Conservation (phyloP, 306 rosid genomes). For the Cicer pinnatifidum region DNA sequence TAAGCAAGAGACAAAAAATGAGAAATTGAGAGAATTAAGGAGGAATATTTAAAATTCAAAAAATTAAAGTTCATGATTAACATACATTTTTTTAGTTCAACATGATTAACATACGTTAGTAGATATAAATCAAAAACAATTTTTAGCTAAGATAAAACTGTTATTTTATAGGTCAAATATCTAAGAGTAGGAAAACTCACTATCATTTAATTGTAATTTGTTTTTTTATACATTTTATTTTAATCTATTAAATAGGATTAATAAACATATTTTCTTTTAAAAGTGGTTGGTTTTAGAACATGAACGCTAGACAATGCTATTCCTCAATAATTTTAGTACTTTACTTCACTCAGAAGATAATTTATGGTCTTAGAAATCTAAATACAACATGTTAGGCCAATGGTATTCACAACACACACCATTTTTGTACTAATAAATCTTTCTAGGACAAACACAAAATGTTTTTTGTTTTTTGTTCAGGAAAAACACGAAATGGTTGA, state of each 20-base stretch:
- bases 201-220: not conserved
- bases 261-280: not conserved
- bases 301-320: not conserved
- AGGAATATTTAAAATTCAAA: no score
- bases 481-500: no score
- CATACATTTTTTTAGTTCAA: no score
- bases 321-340: not conserved
- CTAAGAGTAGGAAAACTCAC: not conserved
- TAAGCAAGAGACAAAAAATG: no score
- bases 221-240: not conserved
- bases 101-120: no score
- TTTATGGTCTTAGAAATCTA: not conserved
- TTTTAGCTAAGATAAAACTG: not conserved
- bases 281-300: not conserved
- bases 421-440: no score
- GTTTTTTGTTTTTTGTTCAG: no score
- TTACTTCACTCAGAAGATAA: not conserved
- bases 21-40: no score
- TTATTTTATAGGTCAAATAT: not conserved
- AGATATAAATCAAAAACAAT: not conserved
- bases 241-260: not conserved
- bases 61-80: no score
- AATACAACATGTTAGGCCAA: not conserved
- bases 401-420: not conserved
- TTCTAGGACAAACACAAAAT: no score